Conservation (phyloP, 2,329 filamentous ascomycete species). For the Corniculantispora saksenae region DNA sequence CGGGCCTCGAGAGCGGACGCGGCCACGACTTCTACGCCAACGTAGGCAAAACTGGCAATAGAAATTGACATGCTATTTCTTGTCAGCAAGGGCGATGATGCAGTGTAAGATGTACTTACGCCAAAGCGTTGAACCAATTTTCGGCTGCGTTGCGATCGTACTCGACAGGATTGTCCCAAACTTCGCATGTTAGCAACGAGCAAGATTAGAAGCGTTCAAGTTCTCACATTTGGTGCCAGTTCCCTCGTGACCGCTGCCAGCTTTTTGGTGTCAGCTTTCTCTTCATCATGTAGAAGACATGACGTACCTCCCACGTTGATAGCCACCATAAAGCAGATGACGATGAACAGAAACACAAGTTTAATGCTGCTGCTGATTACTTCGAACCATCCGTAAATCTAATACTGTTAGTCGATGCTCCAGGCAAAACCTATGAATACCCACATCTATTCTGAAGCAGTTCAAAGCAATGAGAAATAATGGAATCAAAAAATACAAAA, state of each 20-base stretch:
- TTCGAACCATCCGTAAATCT: constrained; percentile 33
- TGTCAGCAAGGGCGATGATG: background rate
- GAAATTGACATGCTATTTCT: constrained; percentile 30
- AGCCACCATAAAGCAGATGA: constrained; percentile 26
- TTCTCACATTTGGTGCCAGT: background rate
- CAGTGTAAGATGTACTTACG: constrained; percentile 22
- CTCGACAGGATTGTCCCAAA: constrained; percentile 19
- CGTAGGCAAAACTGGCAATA: constrained; percentile 35
- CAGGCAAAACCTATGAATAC: background rate
- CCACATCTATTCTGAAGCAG: constrained; percentile 28
- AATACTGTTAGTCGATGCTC: background rate
- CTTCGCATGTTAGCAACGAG: background rate
- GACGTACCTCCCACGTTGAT: constrained; percentile 20
- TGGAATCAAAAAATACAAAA: constrained; percentile 29
- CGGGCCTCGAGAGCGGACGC: constrained; percentile 34
- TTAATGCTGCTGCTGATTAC: constrained; percentile 29
- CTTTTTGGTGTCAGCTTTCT: background rate
- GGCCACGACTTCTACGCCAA: constrained; percentile 35
- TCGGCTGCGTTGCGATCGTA: constrained; percentile 27
- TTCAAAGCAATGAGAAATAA: constrained; percentile 26
- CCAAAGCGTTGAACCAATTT: constrained; percentile 28
- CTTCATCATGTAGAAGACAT: background rate
- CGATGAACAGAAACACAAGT: constrained; percentile 28
- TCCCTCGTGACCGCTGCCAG: background rate
- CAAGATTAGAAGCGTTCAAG: background rate